Base-by-base conservation (phyloP, 129 eudicot species). In the Tagetes patula region DNA sequence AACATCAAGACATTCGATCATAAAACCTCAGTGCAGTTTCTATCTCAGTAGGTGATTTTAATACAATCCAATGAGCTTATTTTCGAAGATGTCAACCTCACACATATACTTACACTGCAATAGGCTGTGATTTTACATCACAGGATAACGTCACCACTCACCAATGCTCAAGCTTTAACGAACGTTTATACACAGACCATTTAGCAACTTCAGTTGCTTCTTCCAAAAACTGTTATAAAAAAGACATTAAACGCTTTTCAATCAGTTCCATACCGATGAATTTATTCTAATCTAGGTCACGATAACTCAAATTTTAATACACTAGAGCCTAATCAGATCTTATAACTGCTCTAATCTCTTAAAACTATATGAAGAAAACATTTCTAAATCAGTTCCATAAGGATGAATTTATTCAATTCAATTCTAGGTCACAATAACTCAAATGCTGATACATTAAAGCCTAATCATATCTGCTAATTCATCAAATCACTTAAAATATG, bases 91-190 rank as follows among this genome's bases (percentile, higher is more conserved):
- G 47, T 45, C 52, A 46, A 36, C 48, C 37, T 46, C 30, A 48
- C 39, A 47, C 38, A 13, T 31, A 77, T 59, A 38, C 71, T 77
- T 70, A 77, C 45, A 37, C 69, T 6, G 53, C n/a, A 77, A 77
- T 77, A 6, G 46, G 56, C 36, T 75, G 74, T 31, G 74, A 67
- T 11, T 66, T 39, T 39, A 37, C 7, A 48, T 53, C 73, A 39
- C 64, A 50, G 54, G 52, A 65, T 32, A 65, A 50, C 39, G 70
- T 30, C 55, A 65, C 53, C 55, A 67, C 61, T 30, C 55, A 65
- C 53, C 55, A 67, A 52, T 53, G 58, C 59, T 3, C 49, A 75
- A 54, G 46, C 67, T 75, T 54, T 14, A 27, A 55, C 56, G 50
- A 34, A 55, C 60, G 20, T 66, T 45, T 43, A 12, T 32, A 65